phyloP scores from a whole-genome alignment of 345 rosid genomes.

The Trapa incisa region DNA sequence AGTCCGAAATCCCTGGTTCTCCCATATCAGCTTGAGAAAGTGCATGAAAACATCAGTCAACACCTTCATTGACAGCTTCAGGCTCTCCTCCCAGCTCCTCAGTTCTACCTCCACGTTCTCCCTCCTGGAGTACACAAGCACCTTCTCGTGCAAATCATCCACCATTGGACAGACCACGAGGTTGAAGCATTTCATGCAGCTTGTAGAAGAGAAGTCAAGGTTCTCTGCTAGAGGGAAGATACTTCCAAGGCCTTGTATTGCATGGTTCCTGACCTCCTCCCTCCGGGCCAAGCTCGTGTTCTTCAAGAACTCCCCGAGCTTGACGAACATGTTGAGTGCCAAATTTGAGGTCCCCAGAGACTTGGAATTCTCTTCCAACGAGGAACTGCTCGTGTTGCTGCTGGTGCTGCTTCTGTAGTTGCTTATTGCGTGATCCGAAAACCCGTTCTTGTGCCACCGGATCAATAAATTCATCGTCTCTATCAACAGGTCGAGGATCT shows the following conservation, averaged over 20 bases:
- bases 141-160: slow-evolving; percentile 79
- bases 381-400: slow-evolving; percentile 45
- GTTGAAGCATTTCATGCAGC: slow-evolving; percentile 47
- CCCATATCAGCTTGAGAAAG: slow-evolving; percentile 36
- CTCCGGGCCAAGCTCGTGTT: slow-evolving; percentile 69
- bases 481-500: slow-evolving; percentile 52
- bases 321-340: slow-evolving; percentile 40
- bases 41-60: slow-evolving; percentile 42
- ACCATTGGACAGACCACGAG: slow-evolving; percentile 53
- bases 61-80: slow-evolving; percentile 55
- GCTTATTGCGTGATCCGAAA: slow-evolving; percentile 24
- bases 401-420: slow-evolving; percentile 18
- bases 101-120: slow-evolving; percentile 68
- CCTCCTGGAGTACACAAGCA: slow-evolving; percentile 66
- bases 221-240: slow-evolving; percentile 48
- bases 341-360: slow-evolving; percentile 20
- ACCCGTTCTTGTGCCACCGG: slow-evolving; percentile 40
- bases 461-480: slow-evolving; percentile 42
- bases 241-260: slow-evolving; percentile 37
- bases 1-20: slow-evolving; percentile 53
- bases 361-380: slow-evolving; percentile 42
- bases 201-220: slow-evolving; percentile 51
- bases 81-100: slow-evolving; percentile 84
- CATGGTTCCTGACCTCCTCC: slow-evolving; percentile 74
- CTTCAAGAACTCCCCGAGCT: slow-evolving; percentile 67